Percentiles rank a stretch among this genome's conserved stretches.
These are phyloP conservation scores for Picochlorum sp. DNA, from an alignment of 139 green algal genomes.

Conservation along the genomic window DNA sequence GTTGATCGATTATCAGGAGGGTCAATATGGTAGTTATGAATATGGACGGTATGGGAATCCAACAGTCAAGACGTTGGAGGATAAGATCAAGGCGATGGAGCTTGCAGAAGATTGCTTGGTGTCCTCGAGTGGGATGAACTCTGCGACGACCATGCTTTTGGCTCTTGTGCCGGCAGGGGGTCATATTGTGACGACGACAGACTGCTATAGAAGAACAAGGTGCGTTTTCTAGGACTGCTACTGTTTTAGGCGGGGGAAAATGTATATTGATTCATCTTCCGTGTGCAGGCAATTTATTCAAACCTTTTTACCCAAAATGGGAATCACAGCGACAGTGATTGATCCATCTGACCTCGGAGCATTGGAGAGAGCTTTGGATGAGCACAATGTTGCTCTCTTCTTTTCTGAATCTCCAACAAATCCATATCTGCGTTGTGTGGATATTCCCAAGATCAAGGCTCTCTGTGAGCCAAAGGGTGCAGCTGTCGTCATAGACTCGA, in stretches of 20 bases:
- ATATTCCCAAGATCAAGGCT: constrained; percentile 72
- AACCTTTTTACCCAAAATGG: constrained; percentile 96
- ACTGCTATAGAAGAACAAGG: constrained; percentile 94
- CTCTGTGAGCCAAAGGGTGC: constrained; percentile 69
- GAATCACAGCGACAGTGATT: constrained; percentile 88
- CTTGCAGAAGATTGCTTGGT: constrained; percentile 92
- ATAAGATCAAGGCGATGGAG: constrained; percentile 95
- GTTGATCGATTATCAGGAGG: constrained; percentile 97
- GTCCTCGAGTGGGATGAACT: constrained; percentile 89
- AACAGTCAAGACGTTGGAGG: constrained; percentile 75
- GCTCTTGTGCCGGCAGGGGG: constrained; percentile 89
- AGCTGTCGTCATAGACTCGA: constrained; percentile 90
- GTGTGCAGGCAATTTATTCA: constrained; percentile 89
- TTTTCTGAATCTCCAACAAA: constrained; percentile 99
- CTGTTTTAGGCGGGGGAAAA: too few relatives aligned
- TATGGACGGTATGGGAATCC: constrained; percentile 95
- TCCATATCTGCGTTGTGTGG: constrained; percentile 96
- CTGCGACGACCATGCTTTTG: constrained; percentile 97
- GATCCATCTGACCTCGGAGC: constrained; percentile 83
- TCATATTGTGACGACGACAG: constrained; percentile 98
- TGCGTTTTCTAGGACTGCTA: too few relatives aligned
- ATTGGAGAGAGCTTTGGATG: constrained; percentile 60
- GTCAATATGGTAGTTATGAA: constrained; percentile 81
- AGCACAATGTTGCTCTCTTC: constrained; percentile 75
- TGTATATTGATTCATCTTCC: too few relatives aligned